Conservation (phyloP, 768 basidiomycete species). For the Collybia mongolica region DNA sequence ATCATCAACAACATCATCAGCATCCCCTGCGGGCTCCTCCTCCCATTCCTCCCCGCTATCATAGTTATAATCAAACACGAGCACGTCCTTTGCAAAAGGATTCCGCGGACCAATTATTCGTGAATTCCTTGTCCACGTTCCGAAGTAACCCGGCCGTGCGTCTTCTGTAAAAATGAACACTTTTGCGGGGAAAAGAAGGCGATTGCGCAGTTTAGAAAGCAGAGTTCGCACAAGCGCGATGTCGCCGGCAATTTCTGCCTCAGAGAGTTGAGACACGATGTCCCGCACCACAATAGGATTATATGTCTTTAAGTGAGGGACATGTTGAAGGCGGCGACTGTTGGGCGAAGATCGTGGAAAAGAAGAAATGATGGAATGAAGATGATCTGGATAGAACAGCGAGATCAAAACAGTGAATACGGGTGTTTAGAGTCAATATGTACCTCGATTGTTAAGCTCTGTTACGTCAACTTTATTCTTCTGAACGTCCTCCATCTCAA, state of each 20-base stretch:
- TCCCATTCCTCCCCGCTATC: constrained; percentile 98
- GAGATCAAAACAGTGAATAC: constrained; percentile 3
- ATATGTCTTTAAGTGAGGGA: constrained; percentile 32
- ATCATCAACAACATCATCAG: constrained; percentile 73
- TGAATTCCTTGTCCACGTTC: constrained; percentile 90
- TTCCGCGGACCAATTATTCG: constrained; percentile 75
- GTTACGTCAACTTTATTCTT: constrained; percentile 22
- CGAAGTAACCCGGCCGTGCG: constrained; percentile 87
- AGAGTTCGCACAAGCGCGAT: constrained; percentile 65
- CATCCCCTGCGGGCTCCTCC: constrained; percentile 78
- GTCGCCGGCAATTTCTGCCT: constrained; percentile 78
- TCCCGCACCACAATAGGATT: constrained; percentile 38
- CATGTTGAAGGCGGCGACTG: constrained; percentile 15
- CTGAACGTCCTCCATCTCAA: constrained; percentile 23
- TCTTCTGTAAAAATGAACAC: constrained; percentile 83
- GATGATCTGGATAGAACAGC: constrained; percentile 30
- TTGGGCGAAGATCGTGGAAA: constrained; percentile 26
- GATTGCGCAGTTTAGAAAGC: constrained; percentile 59
- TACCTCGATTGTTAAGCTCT: constrained; percentile 42
- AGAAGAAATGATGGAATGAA: constrained; percentile 32
- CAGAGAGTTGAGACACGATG: constrained; percentile 62
- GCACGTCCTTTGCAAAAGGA: constrained; percentile 77
- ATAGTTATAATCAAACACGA: constrained; percentile 83
- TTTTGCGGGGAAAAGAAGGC: constrained; percentile 68
- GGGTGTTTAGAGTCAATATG: background rate